phyloP scores from a whole-genome alignment of 495 filamentous ascomycete genomes.

The Xylaria flabelliformis region DNA sequence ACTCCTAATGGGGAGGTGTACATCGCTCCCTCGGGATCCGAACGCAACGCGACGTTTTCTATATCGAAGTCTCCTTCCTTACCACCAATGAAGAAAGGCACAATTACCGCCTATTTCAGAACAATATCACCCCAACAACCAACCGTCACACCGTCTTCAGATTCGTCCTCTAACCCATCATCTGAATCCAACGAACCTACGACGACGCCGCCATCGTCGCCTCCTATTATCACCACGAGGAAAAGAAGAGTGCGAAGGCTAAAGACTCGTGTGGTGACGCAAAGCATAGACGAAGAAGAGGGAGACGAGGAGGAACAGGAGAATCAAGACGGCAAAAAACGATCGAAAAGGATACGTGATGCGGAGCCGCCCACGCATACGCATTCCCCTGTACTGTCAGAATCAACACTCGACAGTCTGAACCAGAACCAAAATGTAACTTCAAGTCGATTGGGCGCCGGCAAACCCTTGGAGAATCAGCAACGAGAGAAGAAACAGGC shows the following conservation, averaged over 20 bases:
- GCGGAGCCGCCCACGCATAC: not conserved
- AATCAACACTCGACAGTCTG: conserved; percentile 19
- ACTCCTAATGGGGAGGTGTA: not conserved
- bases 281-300: conserved; percentile 2
- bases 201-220: conserved; percentile 43
- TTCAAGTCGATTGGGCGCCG: conserved; percentile 8
- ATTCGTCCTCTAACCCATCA: conserved; percentile 26
- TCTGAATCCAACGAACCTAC: conserved; percentile 26
- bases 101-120: conserved; percentile 53
- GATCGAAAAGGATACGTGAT: not conserved
- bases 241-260: conserved; percentile 45
- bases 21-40: not conserved
- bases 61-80: not conserved
- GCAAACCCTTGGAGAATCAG: conserved; percentile 25
- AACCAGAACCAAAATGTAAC: conserved; percentile 9
- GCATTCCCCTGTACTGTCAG: conserved; percentile 1
- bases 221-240: conserved; percentile 18
- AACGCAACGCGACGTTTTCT: not conserved
- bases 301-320: conserved; percentile 3
- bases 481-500: conserved; percentile 35
- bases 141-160: conserved; percentile 25
- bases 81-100: conserved; percentile 39
- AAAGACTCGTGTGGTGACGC: conserved; percentile 38
- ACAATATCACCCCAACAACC: conserved; percentile 36
- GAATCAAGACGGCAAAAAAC: not conserved